Percentiles rank a stretch among this genome's conserved stretches.
These are phyloP conservation scores for Rhynchospora tenuis DNA, from an alignment of 176 grass and related monocot genomes.

Conservation along the genomic window DNA sequence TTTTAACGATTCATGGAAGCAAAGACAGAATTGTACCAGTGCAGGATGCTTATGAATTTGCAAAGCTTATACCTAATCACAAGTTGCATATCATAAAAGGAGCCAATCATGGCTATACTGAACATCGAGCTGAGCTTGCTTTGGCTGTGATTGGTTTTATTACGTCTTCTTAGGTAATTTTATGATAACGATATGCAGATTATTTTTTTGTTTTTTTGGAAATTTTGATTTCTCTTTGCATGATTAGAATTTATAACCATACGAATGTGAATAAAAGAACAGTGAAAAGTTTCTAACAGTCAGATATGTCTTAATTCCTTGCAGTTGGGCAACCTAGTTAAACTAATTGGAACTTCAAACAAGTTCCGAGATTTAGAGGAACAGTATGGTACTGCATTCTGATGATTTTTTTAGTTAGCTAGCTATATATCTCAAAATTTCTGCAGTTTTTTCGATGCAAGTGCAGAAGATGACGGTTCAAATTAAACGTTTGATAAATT, in stretches of 20 bases:
- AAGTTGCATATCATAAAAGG: slow-evolving; percentile 66
- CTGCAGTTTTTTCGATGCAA: neutral
- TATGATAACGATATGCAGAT: neutral
- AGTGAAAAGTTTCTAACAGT: neutral
- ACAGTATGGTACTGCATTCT: neutral
- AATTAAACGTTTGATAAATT: neutral
- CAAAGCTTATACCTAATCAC: slow-evolving; percentile 66
- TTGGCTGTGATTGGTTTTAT: slow-evolving; percentile 44
- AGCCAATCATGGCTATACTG: slow-evolving; percentile 70
- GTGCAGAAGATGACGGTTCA: neutral
- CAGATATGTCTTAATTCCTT: neutral
- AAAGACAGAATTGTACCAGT: slow-evolving; percentile 58
- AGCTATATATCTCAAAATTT: neutral
- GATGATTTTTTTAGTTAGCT: neutral
- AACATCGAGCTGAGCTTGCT: slow-evolving; percentile 49
- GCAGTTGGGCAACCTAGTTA: neutral
- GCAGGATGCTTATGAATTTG: slow-evolving; percentile 76
- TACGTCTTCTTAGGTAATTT: slow-evolving; percentile 14
- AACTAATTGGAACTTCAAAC: neutral
- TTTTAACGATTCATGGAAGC: slow-evolving; percentile 78
- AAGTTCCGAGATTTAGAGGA: neutral
- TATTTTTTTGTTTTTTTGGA: neutral
- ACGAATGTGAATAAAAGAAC: neutral
- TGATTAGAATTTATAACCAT: neutral
- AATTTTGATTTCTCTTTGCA: neutral